A percentile compares a stretch with the other conserved stretches of the same genome.
Conservation (phyloP, 2,329 filamentous ascomycete species). For the Trichoderma sp. region DNA sequence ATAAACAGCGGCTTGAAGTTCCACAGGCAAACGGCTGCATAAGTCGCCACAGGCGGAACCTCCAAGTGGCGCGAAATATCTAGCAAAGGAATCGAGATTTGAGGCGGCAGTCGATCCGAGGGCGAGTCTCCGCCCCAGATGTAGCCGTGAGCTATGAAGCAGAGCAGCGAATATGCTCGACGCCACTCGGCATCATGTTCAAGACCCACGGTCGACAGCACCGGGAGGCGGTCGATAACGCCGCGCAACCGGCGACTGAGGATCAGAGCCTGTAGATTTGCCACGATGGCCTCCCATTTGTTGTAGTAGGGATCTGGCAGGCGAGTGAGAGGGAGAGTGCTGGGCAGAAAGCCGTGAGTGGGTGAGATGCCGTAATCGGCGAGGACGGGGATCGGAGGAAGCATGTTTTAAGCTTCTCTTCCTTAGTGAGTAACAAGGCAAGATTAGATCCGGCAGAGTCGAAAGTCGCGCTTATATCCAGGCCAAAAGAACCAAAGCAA, state of each 20-base stretch:
- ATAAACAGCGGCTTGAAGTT: constrained; percentile 93
- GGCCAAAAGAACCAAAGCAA: neutral
- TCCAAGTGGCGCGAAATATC: constrained; percentile 76
- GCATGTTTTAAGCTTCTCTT: constrained; percentile 41
- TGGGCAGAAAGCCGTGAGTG: constrained; percentile 83
- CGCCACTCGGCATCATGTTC: constrained; percentile 88
- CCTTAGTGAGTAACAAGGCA: neutral
- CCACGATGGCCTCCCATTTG: constrained; percentile 86
- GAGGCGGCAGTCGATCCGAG: constrained; percentile 73
- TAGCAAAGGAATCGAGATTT: constrained; percentile 81
- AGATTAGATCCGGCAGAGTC: neutral
- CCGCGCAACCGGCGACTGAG: constrained; percentile 80
- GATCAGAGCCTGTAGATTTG: constrained; percentile 84
- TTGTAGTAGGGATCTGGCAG: constrained; percentile 91
- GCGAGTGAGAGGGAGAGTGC: constrained; percentile 73
- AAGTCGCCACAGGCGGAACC: constrained; percentile 89
- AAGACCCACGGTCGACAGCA: constrained; percentile 80
- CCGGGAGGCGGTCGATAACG: constrained; percentile 76
- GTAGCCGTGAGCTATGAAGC: constrained; percentile 91
- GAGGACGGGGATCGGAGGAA: constrained; percentile 62
- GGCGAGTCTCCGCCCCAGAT: constrained; percentile 93
- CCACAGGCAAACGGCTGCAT: constrained; percentile 90
- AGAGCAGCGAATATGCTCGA: constrained; percentile 85
- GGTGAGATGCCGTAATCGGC: constrained; percentile 79
- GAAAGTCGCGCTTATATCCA: neutral